Base-by-base conservation (phyloP, 257 asterid species). In the Schizonepeta tenuifolia region DNA sequence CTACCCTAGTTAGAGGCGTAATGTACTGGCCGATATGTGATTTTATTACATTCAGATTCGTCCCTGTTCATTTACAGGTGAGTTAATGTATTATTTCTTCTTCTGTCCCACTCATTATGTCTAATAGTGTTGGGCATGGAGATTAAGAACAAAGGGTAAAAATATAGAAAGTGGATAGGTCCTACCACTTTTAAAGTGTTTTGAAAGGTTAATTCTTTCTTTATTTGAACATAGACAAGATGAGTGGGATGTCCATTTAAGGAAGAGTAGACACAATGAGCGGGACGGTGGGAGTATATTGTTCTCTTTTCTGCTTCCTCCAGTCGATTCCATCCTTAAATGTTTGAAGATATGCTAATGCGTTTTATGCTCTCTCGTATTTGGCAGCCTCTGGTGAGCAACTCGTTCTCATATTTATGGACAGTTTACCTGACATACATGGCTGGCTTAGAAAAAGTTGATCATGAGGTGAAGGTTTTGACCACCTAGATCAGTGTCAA, bases 1-100 rank as follows among this genome's bases (percentile, higher is more conserved):
- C 97, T 40, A 91, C 97, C 0, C 36, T 91, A 80, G 49, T 81
- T 17, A 88, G 75, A 44, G 95, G 97, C 44, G 50, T 80, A 21
- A 89, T 91, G 98, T 94, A 89, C 77, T 94, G 98, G 97, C 98
- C 98, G 2, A 9, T 82, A 13, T 94, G 97, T 78, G 99, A 94
- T 80, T 94, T 88, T 35, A 15, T 94, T 51, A 89, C 96, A 15
- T 94, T 94, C 90, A 94, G 73, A 79, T 94, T 91, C 83, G 71
- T 89, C 75, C 96, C 97, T 1, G 89, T 91, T 80, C 88, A 89
- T 76, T 79, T 94, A 62, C 98, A 94, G 93, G 97, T 94, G 60
- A 75, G 79, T 12, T 64, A 28, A 24, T n/a, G n/a, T n/a, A n/a
- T n/a, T n/a, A n/a, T n/a, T n/a, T n/a, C n/a, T n/a, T n/a, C n/a